Base-by-base conservation (phyloP, 192 early-diverging fungal species). In the Coemansia sp. region DNA sequence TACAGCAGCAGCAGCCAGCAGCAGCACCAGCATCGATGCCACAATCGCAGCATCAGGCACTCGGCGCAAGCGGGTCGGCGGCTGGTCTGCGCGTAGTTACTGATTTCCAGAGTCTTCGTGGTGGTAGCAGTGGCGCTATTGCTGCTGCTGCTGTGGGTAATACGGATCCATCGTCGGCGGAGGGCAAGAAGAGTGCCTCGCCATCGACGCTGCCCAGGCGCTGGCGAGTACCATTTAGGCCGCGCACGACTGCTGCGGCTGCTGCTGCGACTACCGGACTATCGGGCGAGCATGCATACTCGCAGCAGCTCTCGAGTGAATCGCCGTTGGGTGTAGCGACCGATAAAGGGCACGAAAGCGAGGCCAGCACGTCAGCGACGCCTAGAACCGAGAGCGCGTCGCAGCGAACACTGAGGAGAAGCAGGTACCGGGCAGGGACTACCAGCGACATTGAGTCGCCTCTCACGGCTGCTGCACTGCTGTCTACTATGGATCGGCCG, bases 381-480 rank as follows among this genome's bases (percentile, higher is more conserved):
- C 47, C 35, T 26, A 48, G 21, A 36, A 11, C 60, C 18, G 48
- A 62, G 62, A 26, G 10, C 3, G 11, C 1, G 3, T 55, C 36
- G 42, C 41, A 13, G 37, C 68, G 59, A 10, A n/a, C 62, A 4
- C 34, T 61, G 39, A 67, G 79, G 10, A 74, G 74, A 20, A 76
- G 68, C 58, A 62, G 79, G 16, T 66, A 69, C 26, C 79, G 79
- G 8, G 79, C 79, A 0, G 79, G 79, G 2, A 82, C 79, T 2
- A 82, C 79, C 33, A 82, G 79, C 68, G 79, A 82, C 28, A 76
- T 82, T 7, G 79, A 82, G 62, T 73, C 70, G 67, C 67, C 70
- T 18, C 57, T 42, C 25, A 42, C 71, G 14, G 38, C 38, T 9
- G 65, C 68, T 14, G 72, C 57, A 8, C 58, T 62, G 5, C 33